Evolutionary conservation across 2,329 filamentous ascomycete species (phyloP), one percentile per base, ranked within the genome.

Genomic region (Magnaporthiopsis rhizophila): DNA sequence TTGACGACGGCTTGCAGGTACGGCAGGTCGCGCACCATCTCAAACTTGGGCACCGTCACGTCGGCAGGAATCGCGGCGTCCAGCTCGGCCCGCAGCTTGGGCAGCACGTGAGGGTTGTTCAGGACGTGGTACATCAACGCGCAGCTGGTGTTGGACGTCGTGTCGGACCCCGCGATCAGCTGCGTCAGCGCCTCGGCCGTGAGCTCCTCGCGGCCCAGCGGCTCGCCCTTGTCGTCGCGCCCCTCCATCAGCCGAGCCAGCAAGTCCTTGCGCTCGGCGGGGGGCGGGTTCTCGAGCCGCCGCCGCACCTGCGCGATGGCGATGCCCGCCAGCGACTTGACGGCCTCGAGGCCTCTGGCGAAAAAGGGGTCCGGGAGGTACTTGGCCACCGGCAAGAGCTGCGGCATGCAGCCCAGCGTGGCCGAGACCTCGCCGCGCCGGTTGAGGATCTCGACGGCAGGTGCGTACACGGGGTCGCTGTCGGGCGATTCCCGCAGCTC

Each of bases 101-200:
- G 72, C 5, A 95, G 74, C 0, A 95, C 90, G 1, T 87, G 81
- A 0, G 90, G 89, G 1, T 89, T 89, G 57, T 82, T 80, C 5
- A 88, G 79, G 36, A 86, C 86, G 79, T 92, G 90, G 78, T 88
- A 96, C 0, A 97, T 81, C 53, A 96, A 82, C 0, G 92, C 92
- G 72, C 92, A 96, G 2, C 89, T 89, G 0, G 92, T 89, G 77
- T 92, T 92, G 62, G 86, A 89, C 0, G 89, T 92, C 0, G 90
- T 92, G 74, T 92, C 90, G 58, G 83, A 87, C 32, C 89, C 90
- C 1, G 90, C 89, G 69, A 92, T 96, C 58, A 97, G 83, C 75
- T 97, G 92, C 0, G 92, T 97, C 32, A 96, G 79, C 0, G 92
- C 92, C 77, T 97, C 93, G 50, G 92, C 92, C 0, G 91, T 96